These are phyloP conservation scores for Pichia sp. DNA, from an alignment of 1,139 yeast genomes.

Conservation along the genomic window DNA sequence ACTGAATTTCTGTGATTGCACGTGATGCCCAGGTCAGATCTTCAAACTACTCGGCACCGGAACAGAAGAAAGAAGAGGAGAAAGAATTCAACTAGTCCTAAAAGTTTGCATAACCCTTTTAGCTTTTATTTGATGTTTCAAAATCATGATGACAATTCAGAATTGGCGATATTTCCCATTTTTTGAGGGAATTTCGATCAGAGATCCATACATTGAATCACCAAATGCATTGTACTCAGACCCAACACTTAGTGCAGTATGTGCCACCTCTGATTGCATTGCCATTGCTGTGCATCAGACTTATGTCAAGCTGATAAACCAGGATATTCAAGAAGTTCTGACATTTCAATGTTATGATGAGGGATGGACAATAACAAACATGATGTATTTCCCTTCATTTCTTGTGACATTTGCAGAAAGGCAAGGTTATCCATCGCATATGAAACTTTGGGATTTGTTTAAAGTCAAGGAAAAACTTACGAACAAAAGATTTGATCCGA, in stretches of 20 bases:
- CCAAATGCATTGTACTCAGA: conserved; percentile 65
- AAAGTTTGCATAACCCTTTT: background rate
- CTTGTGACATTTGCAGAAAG: conserved; percentile 68
- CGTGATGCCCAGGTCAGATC: too few species aligned
- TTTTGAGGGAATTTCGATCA: conserved; percentile 74
- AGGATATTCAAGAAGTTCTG: conserved; percentile 38
- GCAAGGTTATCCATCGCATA: conserved; percentile 58
- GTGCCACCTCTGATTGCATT: conserved; percentile 46
- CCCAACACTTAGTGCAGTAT: conserved; percentile 56
- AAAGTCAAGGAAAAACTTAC: conserved; percentile 28
- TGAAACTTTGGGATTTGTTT: conserved; percentile 68
- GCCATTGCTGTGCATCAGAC: conserved; percentile 54
- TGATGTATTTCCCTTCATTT: conserved; percentile 33
- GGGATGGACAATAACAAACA: conserved; percentile 55
- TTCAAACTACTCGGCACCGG: too few species aligned
- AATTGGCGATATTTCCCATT: conserved; percentile 87
- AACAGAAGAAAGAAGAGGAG: too few species aligned
- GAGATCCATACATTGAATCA: conserved; percentile 71
- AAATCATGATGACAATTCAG: conserved; percentile 32
- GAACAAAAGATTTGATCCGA: conserved; percentile 20
- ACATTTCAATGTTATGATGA: conserved; percentile 58
- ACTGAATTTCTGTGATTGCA: too few species aligned
- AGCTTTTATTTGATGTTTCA: background rate
- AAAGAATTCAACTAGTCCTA: background rate
- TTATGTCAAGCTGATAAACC: conserved; percentile 51